Percentiles rank a stretch among this genome's conserved stretches.
phyloP scores from a whole-genome alignment of 2,329 filamentous ascomycete species.

The Xylaria sp. region DNA sequence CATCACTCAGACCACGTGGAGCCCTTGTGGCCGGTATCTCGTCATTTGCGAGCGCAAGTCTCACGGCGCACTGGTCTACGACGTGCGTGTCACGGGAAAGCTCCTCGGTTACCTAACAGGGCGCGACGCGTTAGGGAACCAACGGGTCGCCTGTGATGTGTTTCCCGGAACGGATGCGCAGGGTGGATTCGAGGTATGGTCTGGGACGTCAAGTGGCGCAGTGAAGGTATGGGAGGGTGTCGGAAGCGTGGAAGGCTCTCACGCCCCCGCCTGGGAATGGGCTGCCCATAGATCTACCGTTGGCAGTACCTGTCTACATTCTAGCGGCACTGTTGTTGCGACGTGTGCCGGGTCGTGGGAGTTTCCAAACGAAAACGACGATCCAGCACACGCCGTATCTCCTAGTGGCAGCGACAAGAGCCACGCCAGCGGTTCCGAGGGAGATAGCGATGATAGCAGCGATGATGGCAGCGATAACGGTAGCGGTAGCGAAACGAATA shows the following conservation, averaged over 20 bases:
- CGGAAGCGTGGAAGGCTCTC: conserved; percentile 58
- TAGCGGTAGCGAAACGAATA: conserved; percentile 28
- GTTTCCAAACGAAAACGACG: conserved; percentile 43
- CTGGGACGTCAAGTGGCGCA: conserved; percentile 63
- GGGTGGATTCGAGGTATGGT: conserved; percentile 70
- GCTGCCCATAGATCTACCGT: conserved; percentile 56
- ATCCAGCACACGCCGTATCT: conserved; percentile 1
- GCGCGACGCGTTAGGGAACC: conserved; percentile 62
- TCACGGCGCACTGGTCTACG: conserved; percentile 67
- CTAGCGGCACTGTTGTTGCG: conserved; percentile 64
- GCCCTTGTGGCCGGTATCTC: conserved; percentile 70
- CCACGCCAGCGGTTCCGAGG: conserved; percentile 7
- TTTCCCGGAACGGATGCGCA: conserved; percentile 55
- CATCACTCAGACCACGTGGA: conserved; percentile 70
- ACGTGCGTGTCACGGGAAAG: conserved; percentile 67
- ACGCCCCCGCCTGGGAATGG: conserved; percentile 62
- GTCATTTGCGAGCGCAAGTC: conserved; percentile 70
- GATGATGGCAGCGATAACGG: conserved; percentile 14
- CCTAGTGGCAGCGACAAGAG: conserved; percentile 5
- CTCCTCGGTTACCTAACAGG: conserved; percentile 66
- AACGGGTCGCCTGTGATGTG: conserved; percentile 65
- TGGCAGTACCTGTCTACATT: conserved; percentile 62
- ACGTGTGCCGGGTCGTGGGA: conserved; percentile 67
- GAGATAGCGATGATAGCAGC: conserved; percentile 3
- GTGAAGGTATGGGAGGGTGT: conserved; percentile 70